Evolutionary conservation across 495 filamentous ascomycete genomes (phyloP).

Genomic region (Aspergillus conjunctus): DNA sequence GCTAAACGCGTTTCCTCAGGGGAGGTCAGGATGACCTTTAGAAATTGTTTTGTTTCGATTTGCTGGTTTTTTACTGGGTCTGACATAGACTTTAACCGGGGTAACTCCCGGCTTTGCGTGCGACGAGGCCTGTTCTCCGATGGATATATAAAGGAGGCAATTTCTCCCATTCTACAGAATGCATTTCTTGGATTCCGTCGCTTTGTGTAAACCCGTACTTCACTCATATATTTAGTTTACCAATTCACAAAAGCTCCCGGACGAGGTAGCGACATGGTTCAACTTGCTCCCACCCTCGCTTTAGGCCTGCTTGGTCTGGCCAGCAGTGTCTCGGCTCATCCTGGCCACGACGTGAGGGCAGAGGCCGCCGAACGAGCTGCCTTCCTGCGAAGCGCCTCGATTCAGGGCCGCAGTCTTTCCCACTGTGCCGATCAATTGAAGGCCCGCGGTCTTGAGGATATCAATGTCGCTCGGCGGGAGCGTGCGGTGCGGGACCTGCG

Average conservation of each 20-base stretch:
- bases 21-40: not conserved
- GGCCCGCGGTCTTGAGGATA: conserved; percentile 46
- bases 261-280: not conserved
- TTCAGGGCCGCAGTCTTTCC: conserved; percentile 39
- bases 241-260: not conserved
- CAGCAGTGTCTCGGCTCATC: conserved; percentile 33
- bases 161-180: not conserved
- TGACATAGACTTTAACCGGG: not conserved
- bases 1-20: no score
- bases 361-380: conserved; percentile 41
- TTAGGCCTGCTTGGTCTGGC: not conserved
- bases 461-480: conserved; percentile 46
- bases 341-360: conserved; percentile 45
- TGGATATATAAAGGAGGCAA: not conserved
- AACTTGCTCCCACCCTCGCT: not conserved
- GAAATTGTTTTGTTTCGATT: not conserved
- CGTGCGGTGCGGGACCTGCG: conserved; percentile 33
- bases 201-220: no score
- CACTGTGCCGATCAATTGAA: conserved; percentile 52
- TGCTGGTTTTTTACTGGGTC: not conserved
- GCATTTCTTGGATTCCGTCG: not conserved
- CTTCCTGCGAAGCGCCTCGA: conserved; percentile 34
- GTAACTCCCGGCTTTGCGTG: not conserved
- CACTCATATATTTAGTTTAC: no score
- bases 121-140: not conserved